A percentile compares a stretch with the other conserved stretches of the same genome.
Conservation (phyloP, 768 basidiomycete genomes). For the Naganishia randhawae region DNA sequence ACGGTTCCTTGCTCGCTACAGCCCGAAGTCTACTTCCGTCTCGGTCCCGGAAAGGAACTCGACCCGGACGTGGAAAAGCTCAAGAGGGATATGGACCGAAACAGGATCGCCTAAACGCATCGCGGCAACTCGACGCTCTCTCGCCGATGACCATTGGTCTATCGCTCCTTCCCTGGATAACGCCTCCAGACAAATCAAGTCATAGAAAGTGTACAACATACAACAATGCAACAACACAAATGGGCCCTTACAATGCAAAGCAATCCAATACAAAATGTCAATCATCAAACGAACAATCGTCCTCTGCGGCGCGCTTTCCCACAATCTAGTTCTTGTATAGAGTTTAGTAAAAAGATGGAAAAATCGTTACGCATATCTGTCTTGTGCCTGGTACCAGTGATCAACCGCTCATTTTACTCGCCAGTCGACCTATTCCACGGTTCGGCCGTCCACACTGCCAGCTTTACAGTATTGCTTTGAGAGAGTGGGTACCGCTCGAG, state of each 20-base stretch:
- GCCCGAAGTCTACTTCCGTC: constrained; percentile 35
- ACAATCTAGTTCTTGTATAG: constrained; percentile 2
- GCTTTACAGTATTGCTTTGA: too few species aligned
- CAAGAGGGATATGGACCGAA: constrained; percentile 15
- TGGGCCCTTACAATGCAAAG: background rate
- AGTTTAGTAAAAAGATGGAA: background rate
- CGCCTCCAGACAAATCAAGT: too few species aligned
- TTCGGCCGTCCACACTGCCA: too few species aligned
- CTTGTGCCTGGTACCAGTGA: too few species aligned
- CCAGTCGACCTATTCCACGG: too few species aligned
- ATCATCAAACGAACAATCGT: constrained; percentile 17
- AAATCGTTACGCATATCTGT: background rate
- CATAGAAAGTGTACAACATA: background rate
- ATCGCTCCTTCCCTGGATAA: background rate
- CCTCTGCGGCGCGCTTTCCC: background rate
- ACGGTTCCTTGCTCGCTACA: background rate
- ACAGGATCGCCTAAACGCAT: constrained; percentile 1
- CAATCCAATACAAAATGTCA: background rate
- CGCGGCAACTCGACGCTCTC: too few species aligned
- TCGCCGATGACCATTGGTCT: too few species aligned
- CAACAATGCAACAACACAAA: background rate
- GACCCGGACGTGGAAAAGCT: constrained; percentile 25
- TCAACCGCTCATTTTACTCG: too few species aligned
- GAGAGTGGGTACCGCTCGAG: background rate
- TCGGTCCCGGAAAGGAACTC: constrained; percentile 15